phyloP scores from a whole-genome alignment of 176 grass and related monocot species.

The Avena atlantica region DNA sequence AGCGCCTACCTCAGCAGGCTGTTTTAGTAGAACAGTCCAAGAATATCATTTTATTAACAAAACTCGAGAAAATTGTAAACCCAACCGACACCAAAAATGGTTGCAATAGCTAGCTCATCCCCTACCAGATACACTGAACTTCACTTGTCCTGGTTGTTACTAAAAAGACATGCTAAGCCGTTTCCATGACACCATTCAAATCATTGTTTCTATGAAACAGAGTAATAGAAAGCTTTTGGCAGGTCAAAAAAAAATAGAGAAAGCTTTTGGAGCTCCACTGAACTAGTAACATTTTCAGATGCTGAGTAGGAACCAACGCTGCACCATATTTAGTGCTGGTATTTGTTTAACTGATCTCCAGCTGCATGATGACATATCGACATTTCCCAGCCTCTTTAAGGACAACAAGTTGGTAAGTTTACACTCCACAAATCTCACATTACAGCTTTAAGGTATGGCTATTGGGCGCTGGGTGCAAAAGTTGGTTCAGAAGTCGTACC shows the following conservation, averaged over 20 bases:
- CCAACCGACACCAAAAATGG: background rate
- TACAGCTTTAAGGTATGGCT: background rate
- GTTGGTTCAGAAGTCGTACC: background rate
- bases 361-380: background rate
- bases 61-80: background rate
- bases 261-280: conserved; percentile 42
- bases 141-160: background rate
- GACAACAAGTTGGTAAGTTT: background rate
- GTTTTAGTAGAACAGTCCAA: no score
- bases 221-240: background rate
- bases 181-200: background rate
- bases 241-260: background rate
- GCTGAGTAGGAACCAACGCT: conserved; percentile 53
- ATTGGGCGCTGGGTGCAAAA: background rate
- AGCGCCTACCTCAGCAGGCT: no score
- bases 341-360: background rate
- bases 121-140: background rate
- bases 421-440: background rate
- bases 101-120: background rate
- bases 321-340: background rate
- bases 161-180: background rate
- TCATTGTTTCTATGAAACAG: background rate
- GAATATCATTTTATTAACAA: no score
- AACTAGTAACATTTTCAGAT: conserved; percentile 37
- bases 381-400: background rate